A percentile compares a stretch with the other conserved stretches of the same genome.
Evolutionary conservation across 2,329 filamentous ascomycete species (phyloP).

Genomic region (Hyphodiscus sp.): DNA sequence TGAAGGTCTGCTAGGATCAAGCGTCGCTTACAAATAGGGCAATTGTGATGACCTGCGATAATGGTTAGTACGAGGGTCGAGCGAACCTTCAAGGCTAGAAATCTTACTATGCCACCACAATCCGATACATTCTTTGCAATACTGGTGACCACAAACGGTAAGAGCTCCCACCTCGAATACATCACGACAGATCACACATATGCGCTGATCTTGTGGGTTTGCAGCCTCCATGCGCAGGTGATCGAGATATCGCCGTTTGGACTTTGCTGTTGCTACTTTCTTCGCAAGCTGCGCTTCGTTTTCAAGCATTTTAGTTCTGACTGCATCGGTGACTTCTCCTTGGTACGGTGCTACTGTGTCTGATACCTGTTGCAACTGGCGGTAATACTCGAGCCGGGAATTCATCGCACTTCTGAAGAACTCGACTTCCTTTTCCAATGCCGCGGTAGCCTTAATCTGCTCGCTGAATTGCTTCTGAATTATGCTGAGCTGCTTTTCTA

Average conservation of each 20-base stretch:
- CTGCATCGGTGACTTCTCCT: constrained; percentile 33
- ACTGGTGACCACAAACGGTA: constrained; percentile 86
- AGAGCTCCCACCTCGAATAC: constrained; percentile 71
- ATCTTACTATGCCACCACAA: constrained; percentile 58
- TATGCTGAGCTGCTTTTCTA: constrained; percentile 54
- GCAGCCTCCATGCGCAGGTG: constrained; percentile 31
- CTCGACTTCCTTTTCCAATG: constrained; percentile 65
- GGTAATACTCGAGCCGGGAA: constrained; percentile 79
- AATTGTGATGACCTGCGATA: constrained; percentile 6
- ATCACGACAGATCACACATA: constrained; percentile 82
- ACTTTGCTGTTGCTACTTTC: constrained; percentile 55
- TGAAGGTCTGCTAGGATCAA: constrained; percentile 66
- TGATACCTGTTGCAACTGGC: constrained; percentile 83
- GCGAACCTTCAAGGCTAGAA: not conserved
- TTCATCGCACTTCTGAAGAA: constrained; percentile 77
- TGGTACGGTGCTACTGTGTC: constrained; percentile 76
- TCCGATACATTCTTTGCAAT: constrained; percentile 81
- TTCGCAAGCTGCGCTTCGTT: constrained; percentile 50
- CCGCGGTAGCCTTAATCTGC: constrained; percentile 43
- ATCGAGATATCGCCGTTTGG: constrained; percentile 69
- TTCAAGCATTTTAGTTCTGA: constrained; percentile 42
- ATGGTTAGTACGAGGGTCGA: not conserved
- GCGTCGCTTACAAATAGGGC: constrained; percentile 62
- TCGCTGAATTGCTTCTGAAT: constrained; percentile 48
- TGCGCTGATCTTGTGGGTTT: constrained; percentile 56